Base-by-base conservation (phyloP, 495 filamentous ascomycete species). In the Chaetomidium leptoderma region DNA sequence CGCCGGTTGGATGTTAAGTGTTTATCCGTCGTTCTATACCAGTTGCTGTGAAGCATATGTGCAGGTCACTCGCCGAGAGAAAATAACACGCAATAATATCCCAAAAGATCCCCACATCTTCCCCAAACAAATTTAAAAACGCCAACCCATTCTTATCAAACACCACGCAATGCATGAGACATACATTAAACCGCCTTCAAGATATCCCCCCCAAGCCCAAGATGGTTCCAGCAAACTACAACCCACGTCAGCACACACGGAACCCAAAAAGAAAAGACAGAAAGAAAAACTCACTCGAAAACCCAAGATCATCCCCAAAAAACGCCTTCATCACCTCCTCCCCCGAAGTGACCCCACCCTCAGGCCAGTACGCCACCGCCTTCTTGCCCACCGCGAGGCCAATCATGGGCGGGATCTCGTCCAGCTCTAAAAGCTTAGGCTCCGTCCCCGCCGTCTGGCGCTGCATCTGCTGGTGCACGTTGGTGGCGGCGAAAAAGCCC, bases 281-380 rank as follows among this genome's bases (percentile, higher is more conserved):
- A 48, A 16, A 27, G n/a, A 36, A 74, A 27, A 30, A 74, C 75
- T 73, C 55, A 78, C 75, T 82, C 30, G 66, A 74, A 69, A 85
- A 83, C 0, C 82, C 86, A 60, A 88, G 73, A 69, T 88, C 86
- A 21, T 85, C 77, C 27, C 82, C 80, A 69, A 89, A 89, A 63
- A 86, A 80, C 29, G 65, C 66, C 66, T 77, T 68, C 77, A 83
- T 74, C 13, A 83, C 71, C 40, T 87, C 77, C 60, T 81, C 80
- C 0, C 85, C 85, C 51, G 73, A 72, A 5, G 66, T 71, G 35
- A 78, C 75, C 0, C 83, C 84, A 3, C 68, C 68, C 0, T 68
- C 72, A 0, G 77, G 71, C 50, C 75, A 80, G 59, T 85, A 89
- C 14, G 77, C 74, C 11, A 88, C 77, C 0, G 83, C 85, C 57